phyloP scores from a whole-genome alignment of 345 rosid genomes.

The Jatropha curcas region DNA sequence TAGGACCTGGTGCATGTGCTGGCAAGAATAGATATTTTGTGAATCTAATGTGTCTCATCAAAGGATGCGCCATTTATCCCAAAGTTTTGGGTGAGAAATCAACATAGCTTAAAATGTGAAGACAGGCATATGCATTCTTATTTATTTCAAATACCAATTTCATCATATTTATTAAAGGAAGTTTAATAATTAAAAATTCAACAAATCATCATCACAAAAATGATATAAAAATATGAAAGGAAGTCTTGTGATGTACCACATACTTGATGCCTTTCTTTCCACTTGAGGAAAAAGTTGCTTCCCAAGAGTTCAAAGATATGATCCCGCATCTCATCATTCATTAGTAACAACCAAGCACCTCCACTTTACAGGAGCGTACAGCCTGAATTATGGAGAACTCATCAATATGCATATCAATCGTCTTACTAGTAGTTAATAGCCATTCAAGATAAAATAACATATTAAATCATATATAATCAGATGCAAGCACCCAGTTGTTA shows the following conservation, averaged over 20 bases:
- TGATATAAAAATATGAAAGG: not conserved
- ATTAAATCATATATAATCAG: too few species aligned
- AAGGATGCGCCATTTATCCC: not conserved
- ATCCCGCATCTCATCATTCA: conserved; percentile 97
- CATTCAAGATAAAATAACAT: too few species aligned
- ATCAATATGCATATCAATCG: not conserved
- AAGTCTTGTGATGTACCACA: not conserved
- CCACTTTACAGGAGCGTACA: conserved; percentile 77
- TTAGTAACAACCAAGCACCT: conserved; percentile 81
- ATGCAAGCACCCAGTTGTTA: not conserved
- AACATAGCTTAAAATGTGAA: not conserved
- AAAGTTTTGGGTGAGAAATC: not conserved
- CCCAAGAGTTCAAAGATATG: conserved; percentile 88
- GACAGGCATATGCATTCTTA: not conserved
- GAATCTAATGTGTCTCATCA: not conserved
- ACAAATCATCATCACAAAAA: not conserved
- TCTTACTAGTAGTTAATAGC: too few species aligned
- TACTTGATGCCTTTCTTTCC: conserved; percentile 95
- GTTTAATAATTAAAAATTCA: not conserved
- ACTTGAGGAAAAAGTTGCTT: conserved; percentile 60
- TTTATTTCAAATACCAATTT: not conserved
- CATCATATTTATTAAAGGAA: not conserved
- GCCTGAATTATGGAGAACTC: conserved; percentile 41
- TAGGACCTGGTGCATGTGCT: not conserved
- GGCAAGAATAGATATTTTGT: not conserved